These are phyloP conservation scores for Strobilomyces echinocephalus DNA, from an alignment of 768 basidiomycete species.

Conservation along the genomic window DNA sequence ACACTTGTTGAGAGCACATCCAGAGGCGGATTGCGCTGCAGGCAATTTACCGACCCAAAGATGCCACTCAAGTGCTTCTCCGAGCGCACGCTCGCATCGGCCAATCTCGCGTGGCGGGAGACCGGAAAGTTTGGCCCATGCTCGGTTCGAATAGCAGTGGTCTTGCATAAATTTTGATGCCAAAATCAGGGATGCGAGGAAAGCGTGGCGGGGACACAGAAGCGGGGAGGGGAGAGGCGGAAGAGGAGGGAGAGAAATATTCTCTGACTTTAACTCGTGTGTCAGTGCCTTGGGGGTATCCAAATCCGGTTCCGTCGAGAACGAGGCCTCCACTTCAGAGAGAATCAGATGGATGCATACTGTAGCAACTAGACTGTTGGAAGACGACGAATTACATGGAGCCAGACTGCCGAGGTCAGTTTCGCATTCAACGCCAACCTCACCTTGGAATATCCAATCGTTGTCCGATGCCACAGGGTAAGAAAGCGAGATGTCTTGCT, in stretches of 20 bases:
- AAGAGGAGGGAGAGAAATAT: slow-evolving; percentile 29
- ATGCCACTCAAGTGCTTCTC: slow-evolving; percentile 84
- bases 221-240: slow-evolving; percentile 67
- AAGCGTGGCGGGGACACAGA: slow-evolving; percentile 82
- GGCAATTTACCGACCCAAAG: slow-evolving; percentile 83
- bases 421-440: slow-evolving; percentile 41
- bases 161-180: slow-evolving; percentile 94
- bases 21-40: slow-evolving; percentile 28
- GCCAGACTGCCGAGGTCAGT: slow-evolving; percentile 26
- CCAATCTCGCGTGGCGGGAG: slow-evolving; percentile 82
- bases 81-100: slow-evolving; percentile 82
- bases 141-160: slow-evolving; percentile 87
- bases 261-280: slow-evolving; percentile 10
- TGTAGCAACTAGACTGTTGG: slow-evolving; percentile 38
- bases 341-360: slow-evolving; percentile 37
- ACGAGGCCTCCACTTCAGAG: slow-evolving; percentile 11
- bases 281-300: slow-evolving; percentile 6
- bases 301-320: slow-evolving; percentile 13
- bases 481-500: slow-evolving; percentile 38
- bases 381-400: background rate
- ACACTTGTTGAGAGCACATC: slow-evolving; percentile 42
- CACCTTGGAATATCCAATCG: slow-evolving; percentile 40
- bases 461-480: slow-evolving; percentile 39
- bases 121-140: slow-evolving; percentile 93
- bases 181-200: slow-evolving; percentile 82